Evolutionary conservation across 1,284 basidiomycete species (phyloP), one percentile per base, ranked within the genome.

Genomic region (Cerioporus squamosus): DNA sequence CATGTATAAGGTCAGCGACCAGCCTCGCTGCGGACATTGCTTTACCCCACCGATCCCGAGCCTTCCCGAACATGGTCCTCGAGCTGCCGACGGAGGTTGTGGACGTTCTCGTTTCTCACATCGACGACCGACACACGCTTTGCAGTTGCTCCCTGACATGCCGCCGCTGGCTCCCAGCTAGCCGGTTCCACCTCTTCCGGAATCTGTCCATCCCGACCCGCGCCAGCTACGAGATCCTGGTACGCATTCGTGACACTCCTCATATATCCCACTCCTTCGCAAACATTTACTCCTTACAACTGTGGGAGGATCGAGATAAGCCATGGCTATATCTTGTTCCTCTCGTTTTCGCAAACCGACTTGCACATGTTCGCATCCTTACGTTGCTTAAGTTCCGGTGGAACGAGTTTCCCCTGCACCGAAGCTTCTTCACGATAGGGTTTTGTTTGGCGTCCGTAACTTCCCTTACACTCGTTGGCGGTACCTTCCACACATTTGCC

Each of bases 311-410:
- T 46, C 23, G 51, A n/a, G 55, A 49, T 20, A 51, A 33, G 26
- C 63, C 63, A 14, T 64, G 60, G 60, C 43, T 64, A 23, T 55
- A 64, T 46, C 45, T 57, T 9, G 54, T 64, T 29, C 57, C 45
- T 20, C 42, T 52, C 22, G 20, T 46, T 2, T 54, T 60, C 15
- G 44, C 49, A 1, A 22, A 14, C 7, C 49, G 42, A 5, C 51
- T 63, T 7, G 24, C 24, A 5, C 26, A 18, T 22, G 43, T 49
- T 40, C 31, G 48, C 18, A 50, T 54, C 22, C 55, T 63, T 20
- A 52, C 51, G 5, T 8, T 63, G 12, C 26, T 36, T 1, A 36
- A 49, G 7, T 55, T 60, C 51, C 8, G 20, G 22, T 59, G 57
- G 55, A 47, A 60, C 33, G 39, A 26, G 5, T 46, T 47, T 12